Percentiles rank a stretch among this genome's conserved stretches.
These are phyloP conservation scores for Deinandra increscens DNA, from an alignment of 129 eudicot species.

Conservation along the genomic window DNA sequence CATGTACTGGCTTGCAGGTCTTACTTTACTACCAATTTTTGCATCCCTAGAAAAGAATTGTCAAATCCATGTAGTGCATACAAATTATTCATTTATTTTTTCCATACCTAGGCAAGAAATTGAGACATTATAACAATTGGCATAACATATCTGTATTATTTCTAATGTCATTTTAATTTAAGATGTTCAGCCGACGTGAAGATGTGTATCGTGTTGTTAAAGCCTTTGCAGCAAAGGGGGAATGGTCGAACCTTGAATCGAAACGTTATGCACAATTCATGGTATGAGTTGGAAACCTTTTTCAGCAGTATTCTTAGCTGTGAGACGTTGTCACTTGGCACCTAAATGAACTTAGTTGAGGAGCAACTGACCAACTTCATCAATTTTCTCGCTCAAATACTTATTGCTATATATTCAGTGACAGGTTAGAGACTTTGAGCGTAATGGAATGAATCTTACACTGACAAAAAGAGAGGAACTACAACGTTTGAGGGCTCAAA, in stretches of 20 bases:
- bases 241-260: constrained; percentile 58
- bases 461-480: constrained; percentile 76
- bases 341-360: constrained; percentile 13
- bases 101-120: not conserved
- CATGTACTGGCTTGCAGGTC: constrained; percentile 77
- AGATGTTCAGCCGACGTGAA: constrained; percentile 71
- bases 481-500: constrained; percentile 64
- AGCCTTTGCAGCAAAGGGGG: constrained; percentile 76
- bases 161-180: constrained; percentile 22
- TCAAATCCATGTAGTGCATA: not conserved
- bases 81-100: not conserved
- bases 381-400: constrained; percentile 30
- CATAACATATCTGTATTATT: not conserved
- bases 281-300: constrained; percentile 49
- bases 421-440: constrained; percentile 94
- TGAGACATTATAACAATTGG: not conserved
- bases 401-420: constrained; percentile 69
- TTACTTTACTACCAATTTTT: constrained; percentile 18
- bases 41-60: not conserved
- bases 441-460: constrained; percentile 81
- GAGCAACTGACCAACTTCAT: constrained; percentile 12
- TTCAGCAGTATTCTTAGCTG: not conserved
- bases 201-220: constrained; percentile 85
- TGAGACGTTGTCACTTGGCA: not conserved
- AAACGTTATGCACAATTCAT: constrained; percentile 59